A percentile compares a stretch with the other conserved stretches of the same genome.
Evolutionary conservation across 2,329 filamentous ascomycete genomes (phyloP).

Genomic region (Anthostomella pinea): DNA sequence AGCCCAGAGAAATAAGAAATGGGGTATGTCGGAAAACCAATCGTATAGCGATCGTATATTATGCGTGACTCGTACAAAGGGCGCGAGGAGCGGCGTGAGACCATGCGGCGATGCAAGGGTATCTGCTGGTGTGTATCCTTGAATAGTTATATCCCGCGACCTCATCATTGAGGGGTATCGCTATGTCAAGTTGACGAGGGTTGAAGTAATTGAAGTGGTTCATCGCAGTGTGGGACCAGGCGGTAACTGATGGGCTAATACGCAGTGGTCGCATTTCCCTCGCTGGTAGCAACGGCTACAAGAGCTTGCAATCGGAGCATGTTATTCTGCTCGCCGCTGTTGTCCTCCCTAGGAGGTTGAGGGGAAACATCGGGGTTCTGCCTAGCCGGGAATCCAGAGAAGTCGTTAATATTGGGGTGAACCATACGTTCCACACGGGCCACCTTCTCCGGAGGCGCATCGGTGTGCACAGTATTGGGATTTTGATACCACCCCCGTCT

Average conservation of each 20-base stretch:
- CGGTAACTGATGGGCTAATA: slow-evolving; percentile 20
- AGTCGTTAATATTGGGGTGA: slow-evolving; percentile 54
- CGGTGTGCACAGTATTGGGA: slow-evolving; percentile 37
- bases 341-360: slow-evolving; percentile 31
- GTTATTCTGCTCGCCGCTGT: slow-evolving; percentile 38
- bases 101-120: slow-evolving; percentile 11
- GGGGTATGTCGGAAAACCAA: no score
- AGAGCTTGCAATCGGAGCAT: slow-evolving; percentile 59
- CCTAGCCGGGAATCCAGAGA: slow-evolving; percentile 48
- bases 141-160: no score
- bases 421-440: slow-evolving; percentile 55
- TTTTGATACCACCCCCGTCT: slow-evolving; percentile 72
- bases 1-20: slow-evolving; percentile 10
- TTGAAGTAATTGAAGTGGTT: no score
- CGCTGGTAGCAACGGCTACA: slow-evolving; percentile 63
- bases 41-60: slow-evolving; percentile 19
- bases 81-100: no score
- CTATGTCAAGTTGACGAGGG: no score
- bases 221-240: slow-evolving; percentile 1
- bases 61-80: slow-evolving; percentile 3
- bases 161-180: no score
- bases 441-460: slow-evolving; percentile 37
- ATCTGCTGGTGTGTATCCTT: no score
- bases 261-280: slow-evolving; percentile 40
- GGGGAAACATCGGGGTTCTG: slow-evolving; percentile 31